A percentile compares a stretch with the other conserved stretches of the same genome.
Conservation (phyloP, 768 basidiomycete species). For the Lactarius sanguifluus region DNA sequence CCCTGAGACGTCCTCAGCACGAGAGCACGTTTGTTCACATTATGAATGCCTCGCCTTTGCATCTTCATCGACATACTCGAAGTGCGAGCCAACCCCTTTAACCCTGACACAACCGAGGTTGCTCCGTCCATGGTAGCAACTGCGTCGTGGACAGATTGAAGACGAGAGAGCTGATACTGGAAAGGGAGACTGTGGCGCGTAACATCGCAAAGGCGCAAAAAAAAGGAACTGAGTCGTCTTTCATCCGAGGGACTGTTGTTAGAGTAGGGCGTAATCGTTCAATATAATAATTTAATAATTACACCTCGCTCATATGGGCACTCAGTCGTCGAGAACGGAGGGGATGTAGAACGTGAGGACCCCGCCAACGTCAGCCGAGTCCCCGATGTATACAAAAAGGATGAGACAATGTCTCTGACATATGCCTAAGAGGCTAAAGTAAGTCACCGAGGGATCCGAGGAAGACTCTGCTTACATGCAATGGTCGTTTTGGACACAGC, state of each 20-base stretch:
- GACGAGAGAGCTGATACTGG: too few species aligned
- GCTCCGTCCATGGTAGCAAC: too few species aligned
- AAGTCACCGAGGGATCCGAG: not conserved
- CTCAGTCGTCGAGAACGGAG: conserved; percentile 30
- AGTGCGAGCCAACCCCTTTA: too few species aligned
- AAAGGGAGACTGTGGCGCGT: too few species aligned
- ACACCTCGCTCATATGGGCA: not conserved
- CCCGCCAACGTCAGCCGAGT: conserved; percentile 73
- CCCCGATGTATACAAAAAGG: conserved; percentile 86
- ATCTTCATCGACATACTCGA: too few species aligned
- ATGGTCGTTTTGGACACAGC: conserved; percentile 82
- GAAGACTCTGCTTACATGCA: conserved; percentile 56
- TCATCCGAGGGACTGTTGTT: not conserved
- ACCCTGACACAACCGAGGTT: too few species aligned
- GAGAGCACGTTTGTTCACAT: too few species aligned
- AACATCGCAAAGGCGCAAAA: too few species aligned
- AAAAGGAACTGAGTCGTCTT: conserved; percentile 29
- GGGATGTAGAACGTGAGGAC: conserved; percentile 89
- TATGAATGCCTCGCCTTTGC: too few species aligned
- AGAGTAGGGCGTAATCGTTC: not conserved
- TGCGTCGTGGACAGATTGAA: too few species aligned
- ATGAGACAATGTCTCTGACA: conserved; percentile 84
- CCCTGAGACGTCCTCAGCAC: too few species aligned
- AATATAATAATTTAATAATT: not conserved
- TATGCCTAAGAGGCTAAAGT: conserved; percentile 50